Evolutionary conservation across 805 yeast species (phyloP).

Genomic region (Ogataea ganodermae): DNA sequence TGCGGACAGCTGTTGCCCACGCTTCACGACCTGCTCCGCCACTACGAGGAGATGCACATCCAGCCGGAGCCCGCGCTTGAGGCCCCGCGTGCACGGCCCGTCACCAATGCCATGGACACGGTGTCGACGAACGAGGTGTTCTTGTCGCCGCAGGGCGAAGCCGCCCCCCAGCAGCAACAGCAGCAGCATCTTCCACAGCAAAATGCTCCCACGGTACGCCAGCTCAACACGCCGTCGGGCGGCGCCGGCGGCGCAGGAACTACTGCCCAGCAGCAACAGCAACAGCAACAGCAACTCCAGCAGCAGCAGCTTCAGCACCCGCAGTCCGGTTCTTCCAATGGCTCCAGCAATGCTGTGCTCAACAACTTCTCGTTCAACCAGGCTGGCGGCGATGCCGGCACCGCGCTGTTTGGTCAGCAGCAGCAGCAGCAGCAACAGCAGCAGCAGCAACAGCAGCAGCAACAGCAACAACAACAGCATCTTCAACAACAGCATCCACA

Average conservation of each 20-base stretch:
- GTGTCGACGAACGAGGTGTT: conserved; percentile 94
- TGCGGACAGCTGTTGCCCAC: conserved; percentile 94
- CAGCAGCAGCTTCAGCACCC: background rate
- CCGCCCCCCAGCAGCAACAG: conserved; percentile 18
- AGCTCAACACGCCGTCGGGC: conserved; percentile 1
- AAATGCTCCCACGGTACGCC: conserved; percentile 4
- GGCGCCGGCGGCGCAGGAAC: background rate
- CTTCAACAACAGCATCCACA: conserved; percentile 3
- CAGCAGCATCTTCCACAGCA: background rate
- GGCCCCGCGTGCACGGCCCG: conserved; percentile 44
- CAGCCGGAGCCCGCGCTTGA: conserved; percentile 50
- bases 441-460: conserved; percentile 14
- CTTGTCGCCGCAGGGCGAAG: conserved; percentile 39
- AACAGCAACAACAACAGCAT: conserved; percentile 14
- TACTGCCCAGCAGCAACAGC: background rate
- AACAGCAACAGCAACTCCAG: background rate
- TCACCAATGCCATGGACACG: conserved; percentile 70
- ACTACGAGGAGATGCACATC: conserved; percentile 96
- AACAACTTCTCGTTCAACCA: conserved; percentile 28
- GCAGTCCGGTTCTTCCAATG: too few relatives aligned
- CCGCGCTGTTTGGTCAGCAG: conserved; percentile 12
- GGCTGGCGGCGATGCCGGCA: conserved; percentile 6
- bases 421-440: conserved; percentile 17
- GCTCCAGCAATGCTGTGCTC: conserved; percentile 6
- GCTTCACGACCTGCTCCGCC: conserved; percentile 87